These are phyloP conservation scores for Symbiodinium pilosum DNA, from an alignment of 73 alveolate genomes.

Conservation along the genomic window DNA sequence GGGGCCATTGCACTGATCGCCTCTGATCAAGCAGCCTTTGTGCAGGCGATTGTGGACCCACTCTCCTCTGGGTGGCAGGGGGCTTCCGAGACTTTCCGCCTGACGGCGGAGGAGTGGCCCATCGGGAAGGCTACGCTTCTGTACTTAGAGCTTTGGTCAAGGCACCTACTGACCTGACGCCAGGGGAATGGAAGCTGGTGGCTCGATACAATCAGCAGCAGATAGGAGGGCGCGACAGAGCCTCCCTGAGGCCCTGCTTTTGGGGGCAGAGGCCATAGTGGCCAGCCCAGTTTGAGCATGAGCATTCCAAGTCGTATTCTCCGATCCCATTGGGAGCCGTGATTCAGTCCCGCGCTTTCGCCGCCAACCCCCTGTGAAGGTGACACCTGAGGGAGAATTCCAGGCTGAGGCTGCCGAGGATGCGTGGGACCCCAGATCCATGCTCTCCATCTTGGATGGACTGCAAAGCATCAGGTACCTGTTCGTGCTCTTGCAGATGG, in stretches of 20 bases:
- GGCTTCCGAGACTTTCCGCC: neutral
- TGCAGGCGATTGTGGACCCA: neutral
- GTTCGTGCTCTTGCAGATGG: neutral
- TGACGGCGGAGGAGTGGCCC: neutral
- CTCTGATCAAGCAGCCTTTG: neutral
- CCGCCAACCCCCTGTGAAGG: neutral
- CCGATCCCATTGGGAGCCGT: neutral
- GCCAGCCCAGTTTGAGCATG: neutral
- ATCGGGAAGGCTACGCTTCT: neutral
- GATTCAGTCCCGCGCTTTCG: neutral
- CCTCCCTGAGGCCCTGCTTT: neutral
- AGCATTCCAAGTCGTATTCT: neutral
- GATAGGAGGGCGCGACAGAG: neutral
- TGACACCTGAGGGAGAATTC: neutral
- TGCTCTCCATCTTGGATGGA: neutral
- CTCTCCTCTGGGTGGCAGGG: neutral
- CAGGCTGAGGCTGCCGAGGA: neutral
- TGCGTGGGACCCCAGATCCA: neutral
- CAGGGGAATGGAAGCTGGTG: neutral
- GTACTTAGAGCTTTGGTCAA: neutral
- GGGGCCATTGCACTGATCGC: neutral
- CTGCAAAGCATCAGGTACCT: neutral
- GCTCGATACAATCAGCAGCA: neutral
- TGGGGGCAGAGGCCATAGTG: neutral
- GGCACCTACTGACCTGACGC: neutral